A percentile compares a stretch with the other conserved stretches of the same genome.
phyloP scores from a whole-genome alignment of 108 stramenopile genomes.

The Epipyxis sp. region DNA sequence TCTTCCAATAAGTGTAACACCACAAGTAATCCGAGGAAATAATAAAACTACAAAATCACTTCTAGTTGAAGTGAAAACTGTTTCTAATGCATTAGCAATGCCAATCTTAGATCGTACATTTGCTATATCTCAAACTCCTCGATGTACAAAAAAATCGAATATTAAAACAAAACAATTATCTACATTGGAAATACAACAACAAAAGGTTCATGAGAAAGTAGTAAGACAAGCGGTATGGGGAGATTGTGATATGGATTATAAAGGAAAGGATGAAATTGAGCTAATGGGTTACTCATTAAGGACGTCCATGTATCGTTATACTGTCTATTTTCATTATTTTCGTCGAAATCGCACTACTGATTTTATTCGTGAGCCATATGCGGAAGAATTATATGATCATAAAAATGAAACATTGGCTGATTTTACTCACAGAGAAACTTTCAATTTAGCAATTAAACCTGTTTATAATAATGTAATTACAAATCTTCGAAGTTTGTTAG shows the following conservation, averaged over 20 bases:
- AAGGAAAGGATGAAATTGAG: background rate
- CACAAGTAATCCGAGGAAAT: no score
- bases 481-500: background rate
- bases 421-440: conserved; percentile 23
- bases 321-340: conserved; percentile 12
- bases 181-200: background rate
- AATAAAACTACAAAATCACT: background rate
- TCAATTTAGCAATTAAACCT: conserved; percentile 3
- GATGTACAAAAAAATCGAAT: no score
- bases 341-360: background rate
- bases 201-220: background rate
- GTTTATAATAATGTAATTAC: background rate
- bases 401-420: conserved; percentile 11
- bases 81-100: conserved; percentile 11
- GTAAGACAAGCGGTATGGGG: background rate
- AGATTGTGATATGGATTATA: background rate
- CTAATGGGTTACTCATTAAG: conserved; percentile 24
- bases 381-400: conserved; percentile 27
- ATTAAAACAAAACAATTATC: no score
- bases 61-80: background rate
- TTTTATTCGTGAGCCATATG: background rate
- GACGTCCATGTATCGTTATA: conserved; percentile 12
- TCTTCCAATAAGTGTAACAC: no score
- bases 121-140: conserved; percentile 19
- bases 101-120: conserved; percentile 18